Evolutionary conservation across 1,139 yeast species (phyloP).

Genomic region (Debaryomycetaceae sp.): DNA sequence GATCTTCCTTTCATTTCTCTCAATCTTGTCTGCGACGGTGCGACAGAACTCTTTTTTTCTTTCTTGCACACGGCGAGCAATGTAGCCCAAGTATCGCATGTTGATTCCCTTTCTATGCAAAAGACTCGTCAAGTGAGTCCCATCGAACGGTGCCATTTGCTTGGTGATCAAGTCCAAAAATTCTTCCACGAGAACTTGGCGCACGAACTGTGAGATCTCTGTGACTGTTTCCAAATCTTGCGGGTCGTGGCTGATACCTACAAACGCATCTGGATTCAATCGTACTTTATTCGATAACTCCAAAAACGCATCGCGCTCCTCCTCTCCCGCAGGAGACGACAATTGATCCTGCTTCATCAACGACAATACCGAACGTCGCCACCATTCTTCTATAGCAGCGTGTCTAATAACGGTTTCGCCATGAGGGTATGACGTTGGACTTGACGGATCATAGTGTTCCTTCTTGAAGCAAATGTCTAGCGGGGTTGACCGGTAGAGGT

Average conservation of each 20-base stretch:
- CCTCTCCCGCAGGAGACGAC: conserved; percentile 40
- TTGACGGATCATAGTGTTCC: conserved; percentile 29
- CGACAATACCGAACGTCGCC: conserved; percentile 56
- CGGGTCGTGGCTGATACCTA: conserved; percentile 29
- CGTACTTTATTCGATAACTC: conserved; percentile 42
- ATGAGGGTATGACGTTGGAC: conserved; percentile 63
- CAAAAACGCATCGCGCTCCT: conserved; percentile 30
- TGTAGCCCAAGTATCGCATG: conserved; percentile 71
- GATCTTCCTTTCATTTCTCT: conserved; percentile 15
- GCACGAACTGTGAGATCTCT: conserved; percentile 56
- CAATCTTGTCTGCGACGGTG: conserved; percentile 11
- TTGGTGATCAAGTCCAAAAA: conserved; percentile 46
- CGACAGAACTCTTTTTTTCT: conserved; percentile 16
- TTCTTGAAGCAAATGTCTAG: conserved; percentile 71
- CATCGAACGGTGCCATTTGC: conserved; percentile 67
- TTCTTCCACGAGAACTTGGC: conserved; percentile 48
- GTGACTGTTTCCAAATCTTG: conserved; percentile 52
- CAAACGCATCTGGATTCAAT: conserved; percentile 75
- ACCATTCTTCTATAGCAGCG: conserved; percentile 89
- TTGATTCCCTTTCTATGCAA: conserved; percentile 82
- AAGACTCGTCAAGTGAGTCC: conserved; percentile 54
- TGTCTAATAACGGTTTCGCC: conserved; percentile 67
- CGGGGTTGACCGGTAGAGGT: conserved; percentile 76
- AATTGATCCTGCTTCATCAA: conserved; percentile 40
- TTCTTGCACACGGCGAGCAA: conserved; percentile 27